These are phyloP conservation scores for Dovyalis caffra DNA, from an alignment of 345 rosid genomes.

Conservation along the genomic window DNA sequence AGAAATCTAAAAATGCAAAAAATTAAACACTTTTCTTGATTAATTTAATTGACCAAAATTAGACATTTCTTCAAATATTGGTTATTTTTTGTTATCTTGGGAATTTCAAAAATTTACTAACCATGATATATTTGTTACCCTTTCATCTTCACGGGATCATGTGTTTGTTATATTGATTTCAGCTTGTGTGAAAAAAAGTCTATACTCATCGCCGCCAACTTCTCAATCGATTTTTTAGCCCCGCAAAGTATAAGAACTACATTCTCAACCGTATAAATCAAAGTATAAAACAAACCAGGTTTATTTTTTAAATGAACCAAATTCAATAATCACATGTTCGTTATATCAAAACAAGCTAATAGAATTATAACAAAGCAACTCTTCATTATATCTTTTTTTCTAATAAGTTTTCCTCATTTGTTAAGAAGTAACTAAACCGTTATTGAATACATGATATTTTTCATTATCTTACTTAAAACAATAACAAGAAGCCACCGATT, in stretches of 20 bases:
- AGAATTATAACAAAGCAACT: not conserved
- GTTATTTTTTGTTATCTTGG: no score
- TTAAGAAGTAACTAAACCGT: not conserved
- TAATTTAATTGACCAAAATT: no score
- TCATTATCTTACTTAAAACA: not conserved
- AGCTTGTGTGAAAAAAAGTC: conserved; percentile 7
- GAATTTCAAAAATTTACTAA: no score
- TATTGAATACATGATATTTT: not conserved
- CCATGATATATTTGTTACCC: conserved; percentile 21
- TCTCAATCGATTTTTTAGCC: conserved; percentile 8
- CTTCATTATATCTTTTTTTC: not conserved
- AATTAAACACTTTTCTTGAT: no score
- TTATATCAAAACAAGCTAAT: not conserved
- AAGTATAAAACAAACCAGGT: not conserved
- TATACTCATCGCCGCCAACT: conserved; percentile 4
- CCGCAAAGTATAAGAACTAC: conserved; percentile 10
- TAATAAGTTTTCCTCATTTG: not conserved
- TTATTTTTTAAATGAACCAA: not conserved
- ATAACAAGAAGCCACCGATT: not conserved
- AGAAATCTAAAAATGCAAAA: no score
- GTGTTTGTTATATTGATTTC: not conserved
- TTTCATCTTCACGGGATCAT: conserved; percentile 20
- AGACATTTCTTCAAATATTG: no score
- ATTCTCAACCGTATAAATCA: not conserved
- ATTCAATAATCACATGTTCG: not conserved